Conservation (phyloP, 2,329 filamentous ascomycete genomes). For the Colletotrichum tabaci region DNA sequence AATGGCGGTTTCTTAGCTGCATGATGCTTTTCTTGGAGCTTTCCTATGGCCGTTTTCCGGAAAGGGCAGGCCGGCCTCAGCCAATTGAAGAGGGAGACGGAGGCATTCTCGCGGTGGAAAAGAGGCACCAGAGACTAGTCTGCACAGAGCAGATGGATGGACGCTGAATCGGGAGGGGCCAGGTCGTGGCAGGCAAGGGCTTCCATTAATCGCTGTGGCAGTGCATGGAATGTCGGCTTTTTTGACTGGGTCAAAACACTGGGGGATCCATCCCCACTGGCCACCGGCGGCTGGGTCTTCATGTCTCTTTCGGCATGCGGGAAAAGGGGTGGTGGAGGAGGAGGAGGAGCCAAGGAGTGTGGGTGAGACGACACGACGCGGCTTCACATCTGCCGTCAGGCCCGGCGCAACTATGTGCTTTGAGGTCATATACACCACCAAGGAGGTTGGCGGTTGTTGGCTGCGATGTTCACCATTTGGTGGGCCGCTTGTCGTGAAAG, state of each 20-base stretch:
- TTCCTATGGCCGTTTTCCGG: constrained; percentile 25
- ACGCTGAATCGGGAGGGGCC: constrained; percentile 7
- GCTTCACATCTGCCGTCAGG: neutral
- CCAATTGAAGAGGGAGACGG: constrained; percentile 23
- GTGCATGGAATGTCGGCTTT: constrained; percentile 32
- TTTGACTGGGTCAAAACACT: constrained; percentile 33
- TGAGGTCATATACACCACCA: neutral
- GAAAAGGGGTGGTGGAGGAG: constrained; percentile 14
- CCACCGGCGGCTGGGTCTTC: constrained; percentile 5
- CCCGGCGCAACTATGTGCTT: neutral
- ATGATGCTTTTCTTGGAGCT: constrained; percentile 35
- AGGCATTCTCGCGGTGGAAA: neutral
- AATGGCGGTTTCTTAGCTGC: constrained; percentile 32
- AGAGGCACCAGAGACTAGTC: neutral
- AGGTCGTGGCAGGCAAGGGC: neutral
- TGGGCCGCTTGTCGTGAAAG: neutral
- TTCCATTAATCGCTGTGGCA: constrained; percentile 42
- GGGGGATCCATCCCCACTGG: constrained; percentile 29
- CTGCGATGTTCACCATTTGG: neutral
- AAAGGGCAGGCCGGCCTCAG: constrained; percentile 5
- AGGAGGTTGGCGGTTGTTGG: neutral
- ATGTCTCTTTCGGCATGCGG: constrained; percentile 36
- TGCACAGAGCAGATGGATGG: neutral
- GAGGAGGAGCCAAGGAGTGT: constrained; percentile 15
- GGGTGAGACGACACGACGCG: constrained; percentile 5